Evolutionary conservation across 1,139 yeast species (phyloP), one percentile per base, ranked within the genome.

Genomic region (Saccharomycopsis crataegensis): DNA sequence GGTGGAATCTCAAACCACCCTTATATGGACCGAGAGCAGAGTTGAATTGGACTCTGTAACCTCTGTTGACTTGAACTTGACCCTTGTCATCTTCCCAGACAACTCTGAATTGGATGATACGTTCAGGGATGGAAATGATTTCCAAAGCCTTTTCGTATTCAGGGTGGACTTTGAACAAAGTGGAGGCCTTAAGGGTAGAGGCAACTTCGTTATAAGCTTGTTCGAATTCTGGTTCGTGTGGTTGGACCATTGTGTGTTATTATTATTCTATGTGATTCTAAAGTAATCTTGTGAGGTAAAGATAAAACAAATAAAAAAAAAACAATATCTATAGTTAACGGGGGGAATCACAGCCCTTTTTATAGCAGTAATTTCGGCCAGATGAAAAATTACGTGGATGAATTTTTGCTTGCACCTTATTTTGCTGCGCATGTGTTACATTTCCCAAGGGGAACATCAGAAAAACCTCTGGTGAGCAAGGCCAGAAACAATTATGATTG

Each of bases 1-100:
- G 97, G 78, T 93, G 98, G 83, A 93, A 86, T 75, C 99, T 84
- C 65, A 93, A 81, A 70, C 99, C 99, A 70, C 99, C 99, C 79
- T 93, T 93, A 87, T 88, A 93, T 65, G 99, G 99, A 70, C 99
- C 99, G 64, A 93, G 80, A 57, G 97, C 96, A 55, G 96, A 89
- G 83, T 90, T 93, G 81, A 88, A 93, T 77, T 93, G 99, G 60
- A 93, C 98, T 77, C 99, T 83, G 88, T 79, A 93, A 70, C 98
- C 99, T 64, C 90, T 83, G 82, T 94, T 93, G 62, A 91, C 96
- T 76, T 90, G 94, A 68, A 88, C 77, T 66, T 80, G 84, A 64
- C 96, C 96, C 65, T 83, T 76, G 77, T 91, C 99, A 69, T 91
- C 89, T 77, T 93, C 97, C 99, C 99, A 93, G 55, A 86, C 79